A percentile compares a stretch with the other conserved stretches of the same genome.
Evolutionary conservation across 2,329 filamentous ascomycete genomes (phyloP).

Genomic region (Zasmidium cellare): DNA sequence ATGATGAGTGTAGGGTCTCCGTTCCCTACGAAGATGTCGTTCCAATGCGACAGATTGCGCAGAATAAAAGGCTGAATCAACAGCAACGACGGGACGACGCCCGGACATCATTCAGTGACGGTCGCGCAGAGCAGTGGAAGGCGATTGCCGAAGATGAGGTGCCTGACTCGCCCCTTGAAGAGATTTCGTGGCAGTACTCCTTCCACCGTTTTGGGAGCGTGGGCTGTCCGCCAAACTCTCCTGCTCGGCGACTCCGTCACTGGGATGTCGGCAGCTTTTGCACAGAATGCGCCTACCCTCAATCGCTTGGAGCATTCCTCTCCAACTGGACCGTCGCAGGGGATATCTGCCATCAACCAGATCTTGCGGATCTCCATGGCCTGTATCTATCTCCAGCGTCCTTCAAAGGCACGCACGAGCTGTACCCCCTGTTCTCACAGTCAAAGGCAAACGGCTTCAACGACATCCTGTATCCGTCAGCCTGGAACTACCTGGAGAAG

Average conservation of each 20-base stretch:
- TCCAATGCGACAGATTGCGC: conserved; percentile 29
- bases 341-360: conserved; percentile 74
- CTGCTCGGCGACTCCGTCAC: conserved; percentile 57
- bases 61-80: not conserved
- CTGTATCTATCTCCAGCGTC: conserved; percentile 67
- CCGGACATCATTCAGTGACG: conserved; percentile 35
- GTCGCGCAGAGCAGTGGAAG: conserved; percentile 42
- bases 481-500: conserved; percentile 63
- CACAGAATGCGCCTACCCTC: conserved; percentile 60
- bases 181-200: conserved; percentile 38
- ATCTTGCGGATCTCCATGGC: conserved; percentile 71
- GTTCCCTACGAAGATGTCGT: conserved; percentile 51
- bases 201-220: conserved; percentile 45
- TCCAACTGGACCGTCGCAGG: conserved; percentile 64
- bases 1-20: conserved; percentile 59
- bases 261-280: conserved; percentile 69
- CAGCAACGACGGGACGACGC: conserved; percentile 14
- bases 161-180: conserved; percentile 29
- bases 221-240: conserved; percentile 64
- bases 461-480: conserved; percentile 70
- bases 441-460: conserved; percentile 71
- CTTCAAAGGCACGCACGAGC: conserved; percentile 61
- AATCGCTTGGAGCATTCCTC: conserved; percentile 68
- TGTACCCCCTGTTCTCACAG: conserved; percentile 75
- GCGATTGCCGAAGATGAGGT: conserved; percentile 31